phyloP scores from a whole-genome alignment of 345 rosid species.

The Eucalyptus sp. region DNA sequence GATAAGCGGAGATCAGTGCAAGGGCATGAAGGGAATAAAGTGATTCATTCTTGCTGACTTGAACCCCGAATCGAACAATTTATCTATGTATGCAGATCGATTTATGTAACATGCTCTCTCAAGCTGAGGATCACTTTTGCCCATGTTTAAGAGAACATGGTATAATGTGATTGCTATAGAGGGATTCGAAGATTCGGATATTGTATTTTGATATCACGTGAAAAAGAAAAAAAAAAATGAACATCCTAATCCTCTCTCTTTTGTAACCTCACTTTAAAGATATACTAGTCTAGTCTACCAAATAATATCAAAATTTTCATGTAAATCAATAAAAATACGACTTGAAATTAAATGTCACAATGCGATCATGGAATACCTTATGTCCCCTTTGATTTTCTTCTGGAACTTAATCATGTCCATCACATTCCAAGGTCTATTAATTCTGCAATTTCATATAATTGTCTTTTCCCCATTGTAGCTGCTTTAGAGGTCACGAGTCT shows the following conservation, averaged over 20 bases:
- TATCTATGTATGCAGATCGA: neutral
- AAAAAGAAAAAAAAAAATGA: neutral
- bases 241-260: too few relatives aligned
- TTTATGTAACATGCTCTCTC: too few relatives aligned
- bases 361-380: too few relatives aligned
- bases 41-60: neutral
- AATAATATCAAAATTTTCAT: too few relatives aligned
- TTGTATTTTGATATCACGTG: neutral
- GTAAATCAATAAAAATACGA: too few relatives aligned
- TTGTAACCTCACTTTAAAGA: rapidly evolving
- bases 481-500: neutral
- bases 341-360: too few relatives aligned
- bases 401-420: too few relatives aligned
- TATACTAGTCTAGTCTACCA: too few relatives aligned
- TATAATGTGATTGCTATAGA: rapidly evolving
- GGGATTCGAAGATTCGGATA: neutral
- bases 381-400: neutral
- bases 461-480: neutral
- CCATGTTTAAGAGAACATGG: too few relatives aligned
- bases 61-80: neutral
- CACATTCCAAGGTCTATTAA: neutral
- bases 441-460: neutral
- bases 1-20: too few relatives aligned
- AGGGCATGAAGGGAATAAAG: too few relatives aligned
- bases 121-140: too few relatives aligned